phyloP scores from a whole-genome alignment of 495 filamentous ascomycete genomes.

The Sabuloglossum arenarium region DNA sequence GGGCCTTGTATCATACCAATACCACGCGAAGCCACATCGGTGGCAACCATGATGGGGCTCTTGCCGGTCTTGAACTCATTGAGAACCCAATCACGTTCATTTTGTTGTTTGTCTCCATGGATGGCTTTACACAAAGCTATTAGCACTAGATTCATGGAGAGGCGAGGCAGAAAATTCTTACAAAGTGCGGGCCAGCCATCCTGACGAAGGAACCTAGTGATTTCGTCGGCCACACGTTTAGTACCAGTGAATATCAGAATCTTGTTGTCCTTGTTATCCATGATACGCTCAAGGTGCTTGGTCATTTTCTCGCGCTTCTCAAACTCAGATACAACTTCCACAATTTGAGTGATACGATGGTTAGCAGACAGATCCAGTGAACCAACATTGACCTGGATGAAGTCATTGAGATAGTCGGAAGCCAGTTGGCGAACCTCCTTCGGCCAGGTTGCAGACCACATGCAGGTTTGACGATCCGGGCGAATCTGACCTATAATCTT shows the following conservation, averaged over 20 bases:
- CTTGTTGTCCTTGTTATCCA: conserved; percentile 90
- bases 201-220: conserved; percentile 94
- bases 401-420: conserved; percentile 85
- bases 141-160: neutral
- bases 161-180: conserved; percentile 25
- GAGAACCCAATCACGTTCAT: conserved; percentile 98
- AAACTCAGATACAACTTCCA: conserved; percentile 85
- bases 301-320: conserved; percentile 96
- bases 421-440: conserved; percentile 95
- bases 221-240: conserved; percentile 95
- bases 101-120: conserved; percentile 98
- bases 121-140: conserved; percentile 45
- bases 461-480: conserved; percentile 95
- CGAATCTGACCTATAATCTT: conserved; percentile 97
- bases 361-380: conserved; percentile 94
- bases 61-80: conserved; percentile 98
- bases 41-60: conserved; percentile 93
- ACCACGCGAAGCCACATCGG: conserved; percentile 95
- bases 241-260: conserved; percentile 91
- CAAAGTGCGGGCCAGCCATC: conserved; percentile 97
- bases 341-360: conserved; percentile 93
- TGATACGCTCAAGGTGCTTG: conserved; percentile 95
- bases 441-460: conserved; percentile 99
- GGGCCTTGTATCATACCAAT: conserved; percentile 76
- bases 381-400: conserved; percentile 98